phyloP scores from a whole-genome alignment of 768 basidiomycete genomes.

The Porpolomopsis calyptriformis region DNA sequence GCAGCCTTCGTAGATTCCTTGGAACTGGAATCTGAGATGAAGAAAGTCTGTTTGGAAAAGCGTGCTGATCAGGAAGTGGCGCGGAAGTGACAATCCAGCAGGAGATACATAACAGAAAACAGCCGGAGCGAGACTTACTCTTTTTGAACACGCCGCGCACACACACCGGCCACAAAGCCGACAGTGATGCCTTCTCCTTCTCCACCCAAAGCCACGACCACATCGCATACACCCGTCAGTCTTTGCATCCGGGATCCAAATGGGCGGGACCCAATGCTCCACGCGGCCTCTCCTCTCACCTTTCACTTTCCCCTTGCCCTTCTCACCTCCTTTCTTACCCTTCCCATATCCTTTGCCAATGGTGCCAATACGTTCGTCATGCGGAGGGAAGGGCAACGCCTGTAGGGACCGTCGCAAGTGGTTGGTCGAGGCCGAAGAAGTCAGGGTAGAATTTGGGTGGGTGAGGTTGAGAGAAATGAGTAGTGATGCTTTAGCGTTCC shows the following conservation, averaged over 20 bases:
- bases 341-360: constrained; percentile 15
- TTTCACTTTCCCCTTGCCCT: constrained; percentile 14
- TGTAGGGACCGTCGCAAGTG: constrained; percentile 66
- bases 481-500: constrained; percentile 59
- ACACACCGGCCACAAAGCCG: constrained; percentile 78
- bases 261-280: constrained; percentile 79
- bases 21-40: constrained; percentile 49
- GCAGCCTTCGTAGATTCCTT: constrained; percentile 47
- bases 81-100: too few species aligned
- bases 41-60: constrained; percentile 54
- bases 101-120: too few species aligned
- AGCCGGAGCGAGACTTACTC: constrained; percentile 35
- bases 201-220: constrained; percentile 62
- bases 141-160: constrained; percentile 72
- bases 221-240: constrained; percentile 84
- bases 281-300: constrained; percentile 40
- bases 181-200: constrained; percentile 77
- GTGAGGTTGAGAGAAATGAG: constrained; percentile 61
- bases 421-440: constrained; percentile 63
- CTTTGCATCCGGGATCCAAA: constrained; percentile 86
- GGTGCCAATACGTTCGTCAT: constrained; percentile 34
- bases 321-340: constrained; percentile 10
- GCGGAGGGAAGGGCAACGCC: constrained; percentile 58
- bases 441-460: constrained; percentile 72
- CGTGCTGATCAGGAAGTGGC: not conserved